Evolutionary conservation across 805 yeast genomes (phyloP), one percentile per base, ranked within the genome.

Genomic region (Dipodascus albidus): DNA sequence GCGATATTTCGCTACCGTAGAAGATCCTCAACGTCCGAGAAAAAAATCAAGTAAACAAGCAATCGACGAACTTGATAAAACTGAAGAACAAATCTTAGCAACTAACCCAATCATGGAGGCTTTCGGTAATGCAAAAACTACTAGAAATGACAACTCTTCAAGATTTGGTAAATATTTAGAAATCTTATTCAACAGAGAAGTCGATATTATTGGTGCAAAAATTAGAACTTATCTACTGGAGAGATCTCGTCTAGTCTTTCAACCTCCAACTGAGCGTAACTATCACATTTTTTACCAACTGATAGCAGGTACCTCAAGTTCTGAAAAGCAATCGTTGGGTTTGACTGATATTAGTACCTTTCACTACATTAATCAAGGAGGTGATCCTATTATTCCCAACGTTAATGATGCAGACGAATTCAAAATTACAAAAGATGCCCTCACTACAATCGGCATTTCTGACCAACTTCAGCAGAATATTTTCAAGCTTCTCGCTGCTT

Each of bases 21-120:
- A 91, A 55, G 31, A 47, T n/a, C 49, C 49, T n/a, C 49, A 47
- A 9, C 71, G 68, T 11, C 57, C 61, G n/a, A 54, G 55, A 54
- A 51, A 49, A 31, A 56, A 33, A 41, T 50, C 50, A 35, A 71
- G 70, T 48, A 51, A 57, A 4, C 63, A 74, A 38, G 91, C 87
- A 59, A 84, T 91, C 84, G 85, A 95, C 27, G 44, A 38, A 6
- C 6, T 38, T 6, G 20, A 38, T 14, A 85, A 84, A 57, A 91
- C 91, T 23, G 99, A 91, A 70, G 85, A 86, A 65, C 96, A 87
- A 71, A 91, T 91, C 54, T 77, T 91, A 63, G 98, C 99, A 14
- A 93, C 98, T 0, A 91, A 91, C 66, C 98, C 98, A 2, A 85
- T 93, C 62, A 85, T 93, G 84, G 99, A 93, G 72, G 93, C 98